Evolutionary conservation across 202 grass and related monocot species (phyloP), one percentile per base, ranked within the genome.

Genomic region (Panicum virgatum): DNA sequence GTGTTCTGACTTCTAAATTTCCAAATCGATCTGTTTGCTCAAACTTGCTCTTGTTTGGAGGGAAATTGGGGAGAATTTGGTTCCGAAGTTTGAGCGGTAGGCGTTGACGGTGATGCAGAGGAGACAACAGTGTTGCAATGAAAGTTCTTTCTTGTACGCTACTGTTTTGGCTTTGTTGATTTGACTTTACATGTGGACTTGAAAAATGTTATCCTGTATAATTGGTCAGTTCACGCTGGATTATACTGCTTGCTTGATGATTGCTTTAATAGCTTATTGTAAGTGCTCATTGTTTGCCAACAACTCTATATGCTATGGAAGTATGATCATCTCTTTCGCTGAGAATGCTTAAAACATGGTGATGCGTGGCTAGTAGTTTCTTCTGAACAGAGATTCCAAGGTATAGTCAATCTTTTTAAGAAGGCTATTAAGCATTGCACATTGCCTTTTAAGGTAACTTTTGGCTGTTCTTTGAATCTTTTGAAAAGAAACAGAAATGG

Each of bases 71-170:
- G 45, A 36, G 57, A 83, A 63, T 77, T 73, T 22, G 44, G 74
- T 60, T 73, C 50, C 60, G 51, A 78, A 63, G 12, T 82, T 70
- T 32, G 45, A 67, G 57, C 46, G 75, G 27, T 69, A 67, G 70
- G 38, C 70, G 53, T 78, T 82, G 68, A 74, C 25, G 23, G 69
- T 9, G 52, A 58, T 78, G 81, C 81, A 75, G 36, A 73, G 32
- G 43, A 52, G 62, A 62, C 44, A 75, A 9, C 34, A 36, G 4
- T 74, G 75, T 64, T 57, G 64, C 70, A 71, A n/a, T 75, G 23
- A 72, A 85, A 85, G 57, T 53, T 79, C 56, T 78, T 79, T 79
- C 66, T 85, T 85, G 57, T 65, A 85, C 59, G 69, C 60, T 83
- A 66, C 70, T 75, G 45, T 75, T 75, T 75, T 46, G 36, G 47